phyloP scores from a whole-genome alignment of 2,329 filamentous ascomycete genomes.

The Apiospora malaysiana region DNA sequence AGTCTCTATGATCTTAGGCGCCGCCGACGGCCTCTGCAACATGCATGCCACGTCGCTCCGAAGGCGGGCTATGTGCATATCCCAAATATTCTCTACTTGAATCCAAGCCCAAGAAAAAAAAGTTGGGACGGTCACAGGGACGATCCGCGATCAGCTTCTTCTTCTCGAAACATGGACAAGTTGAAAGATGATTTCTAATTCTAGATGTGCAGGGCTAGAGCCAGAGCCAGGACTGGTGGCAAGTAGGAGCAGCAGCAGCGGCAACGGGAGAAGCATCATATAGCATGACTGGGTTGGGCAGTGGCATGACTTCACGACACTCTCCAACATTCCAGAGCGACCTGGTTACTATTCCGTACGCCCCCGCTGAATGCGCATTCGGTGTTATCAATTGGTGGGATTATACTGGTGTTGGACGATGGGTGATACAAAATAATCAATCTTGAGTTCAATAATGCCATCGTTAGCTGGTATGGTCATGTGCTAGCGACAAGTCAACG shows the following conservation, averaged over 20 bases:
- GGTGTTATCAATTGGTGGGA: background rate
- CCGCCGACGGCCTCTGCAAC: slow-evolving; percentile 2
- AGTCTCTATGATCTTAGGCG: background rate
- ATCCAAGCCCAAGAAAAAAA: background rate
- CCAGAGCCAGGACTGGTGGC: slow-evolving; percentile 4
- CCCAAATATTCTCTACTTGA: background rate
- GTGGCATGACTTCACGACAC: slow-evolving; percentile 16
- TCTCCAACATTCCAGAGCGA: slow-evolving; percentile 4
- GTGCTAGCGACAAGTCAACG: slow-evolving; percentile 1
- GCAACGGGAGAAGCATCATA: background rate
- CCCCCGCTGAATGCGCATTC: background rate
- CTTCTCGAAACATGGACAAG: background rate
- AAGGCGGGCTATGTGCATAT: background rate
- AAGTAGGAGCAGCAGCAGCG: background rate
- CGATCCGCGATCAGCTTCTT: background rate
- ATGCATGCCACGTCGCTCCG: slow-evolving; percentile 9
- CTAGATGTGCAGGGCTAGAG: background rate
- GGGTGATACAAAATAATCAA: background rate
- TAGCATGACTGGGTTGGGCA: background rate
- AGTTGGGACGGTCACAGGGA: background rate
- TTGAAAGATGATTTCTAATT: background rate
- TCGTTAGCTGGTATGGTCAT: background rate
- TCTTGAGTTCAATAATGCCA: slow-evolving; percentile 19
- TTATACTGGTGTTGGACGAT: background rate
- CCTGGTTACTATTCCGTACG: background rate